phyloP scores from a whole-genome alignment of 2,329 filamentous ascomycete species.

The Aurifilum marmelostoma region DNA sequence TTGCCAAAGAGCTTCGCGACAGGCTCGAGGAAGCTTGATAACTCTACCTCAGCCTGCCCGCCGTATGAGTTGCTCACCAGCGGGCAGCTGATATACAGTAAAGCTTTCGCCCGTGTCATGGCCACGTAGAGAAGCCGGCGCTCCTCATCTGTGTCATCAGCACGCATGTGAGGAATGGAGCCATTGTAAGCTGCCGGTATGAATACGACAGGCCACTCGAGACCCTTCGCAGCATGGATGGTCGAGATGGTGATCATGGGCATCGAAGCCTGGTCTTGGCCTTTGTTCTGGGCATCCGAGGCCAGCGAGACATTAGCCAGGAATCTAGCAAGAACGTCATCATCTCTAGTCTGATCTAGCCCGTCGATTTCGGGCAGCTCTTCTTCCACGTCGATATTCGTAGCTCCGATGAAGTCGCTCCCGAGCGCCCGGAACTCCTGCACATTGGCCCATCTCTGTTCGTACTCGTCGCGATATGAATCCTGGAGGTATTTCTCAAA shows the following conservation, averaged over 20 bases:
- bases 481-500: slow-evolving; percentile 76
- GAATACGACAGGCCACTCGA: slow-evolving; percentile 97
- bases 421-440: slow-evolving; percentile 85
- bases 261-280: slow-evolving; percentile 58
- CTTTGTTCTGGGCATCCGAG: slow-evolving; percentile 71
- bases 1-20: slow-evolving; percentile 55
- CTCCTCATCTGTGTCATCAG: slow-evolving; percentile 87
- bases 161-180: slow-evolving; percentile 84
- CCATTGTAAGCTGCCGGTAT: slow-evolving; percentile 88
- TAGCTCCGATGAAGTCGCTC: slow-evolving; percentile 64
- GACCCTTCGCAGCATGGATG: slow-evolving; percentile 92
- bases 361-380: slow-evolving; percentile 70
- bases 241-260: slow-evolving; percentile 87
- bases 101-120: slow-evolving; percentile 88
- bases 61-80: slow-evolving; percentile 64
- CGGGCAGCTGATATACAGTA: slow-evolving; percentile 85
- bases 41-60: slow-evolving; percentile 57
- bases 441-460: slow-evolving; percentile 84
- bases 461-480: slow-evolving; percentile 73
- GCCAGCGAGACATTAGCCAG: slow-evolving; percentile 90
- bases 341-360: slow-evolving; percentile 68
- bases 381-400: slow-evolving; percentile 53
- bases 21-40: slow-evolving; percentile 74
- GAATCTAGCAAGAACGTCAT: slow-evolving; percentile 71
- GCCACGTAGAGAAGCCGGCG: slow-evolving; percentile 89